These are phyloP conservation scores for Puccinia hordei DNA, from an alignment of 1,284 basidiomycete species.

Conservation along the genomic window DNA sequence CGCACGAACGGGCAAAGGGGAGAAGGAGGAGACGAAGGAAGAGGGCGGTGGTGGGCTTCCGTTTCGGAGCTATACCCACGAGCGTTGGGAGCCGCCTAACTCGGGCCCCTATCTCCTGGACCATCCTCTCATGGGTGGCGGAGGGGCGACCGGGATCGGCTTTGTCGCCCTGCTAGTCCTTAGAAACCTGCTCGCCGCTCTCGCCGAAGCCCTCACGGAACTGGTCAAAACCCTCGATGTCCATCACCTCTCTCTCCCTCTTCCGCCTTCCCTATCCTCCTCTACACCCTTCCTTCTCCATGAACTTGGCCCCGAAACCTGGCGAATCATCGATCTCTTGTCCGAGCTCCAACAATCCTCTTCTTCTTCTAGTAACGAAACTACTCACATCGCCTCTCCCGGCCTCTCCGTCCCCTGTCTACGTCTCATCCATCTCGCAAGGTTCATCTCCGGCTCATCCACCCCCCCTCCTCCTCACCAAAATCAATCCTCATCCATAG, in stretches of 20 bases:
- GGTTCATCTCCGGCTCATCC: background rate
- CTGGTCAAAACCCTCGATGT: background rate
- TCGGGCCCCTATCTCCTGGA: background rate
- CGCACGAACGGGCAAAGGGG: background rate
- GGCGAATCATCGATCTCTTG: background rate
- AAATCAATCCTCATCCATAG: background rate
- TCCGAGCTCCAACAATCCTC: background rate
- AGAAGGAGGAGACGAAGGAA: background rate
- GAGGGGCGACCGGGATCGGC: slow-evolving; percentile 33
- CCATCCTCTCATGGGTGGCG: background rate
- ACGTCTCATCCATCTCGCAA: background rate
- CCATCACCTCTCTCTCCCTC: too few species aligned
- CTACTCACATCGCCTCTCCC: background rate
- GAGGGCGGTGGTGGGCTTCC: too few species aligned
- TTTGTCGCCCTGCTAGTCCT: slow-evolving; percentile 38
- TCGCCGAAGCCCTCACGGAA: slow-evolving; percentile 19
- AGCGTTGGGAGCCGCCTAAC: slow-evolving; percentile 34
- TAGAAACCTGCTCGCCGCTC: slow-evolving; percentile 19
- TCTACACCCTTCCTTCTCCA: too few species aligned
- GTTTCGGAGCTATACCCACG: slow-evolving; percentile 3
- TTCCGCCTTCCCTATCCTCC: too few species aligned
- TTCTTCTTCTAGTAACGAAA: too few species aligned
- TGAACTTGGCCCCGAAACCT: background rate
- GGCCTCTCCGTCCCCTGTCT: background rate
- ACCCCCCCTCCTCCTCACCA: too few species aligned